Base-by-base conservation (phyloP, 2,329 filamentous ascomycete species). In the Microascus cirrosus region DNA sequence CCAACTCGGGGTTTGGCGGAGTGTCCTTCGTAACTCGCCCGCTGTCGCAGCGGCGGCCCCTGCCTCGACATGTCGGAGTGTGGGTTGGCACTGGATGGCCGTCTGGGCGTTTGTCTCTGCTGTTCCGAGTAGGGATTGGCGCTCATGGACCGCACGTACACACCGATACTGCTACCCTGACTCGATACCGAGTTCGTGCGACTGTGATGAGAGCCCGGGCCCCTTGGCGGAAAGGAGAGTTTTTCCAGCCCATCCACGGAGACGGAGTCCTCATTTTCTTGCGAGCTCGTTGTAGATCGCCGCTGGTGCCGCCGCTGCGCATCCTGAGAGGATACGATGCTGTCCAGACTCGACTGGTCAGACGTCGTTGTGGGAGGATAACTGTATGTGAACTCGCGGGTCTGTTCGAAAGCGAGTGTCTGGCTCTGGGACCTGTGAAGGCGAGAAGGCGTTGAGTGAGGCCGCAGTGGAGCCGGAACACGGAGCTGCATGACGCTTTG, bases 371-470 rank as follows among this genome's bases (percentile, higher is more conserved):
- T 35, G 34, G 62, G 59, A 15, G 61, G 61, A 39, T 61, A 62
- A 42, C 63, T 63, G 22, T 60, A 58, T 1, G 64, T 58, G 50
- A 25, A 59, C 54, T 65, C 67, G 50, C 62, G 61, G 22, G 62
- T 66, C 24, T 59, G 56, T 24, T 59, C 59, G 18, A 58, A 58
- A 8, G 62, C 61, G 11, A 63, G 35, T 6, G 57, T 59, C 48
- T 62, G 59, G 24, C 59, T 63, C 56, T 22, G 55, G 53, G 11
- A 45, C 57, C 34, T 53, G 13, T 65, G 56, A 8, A 62, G 60
- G 45, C 59, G 62, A 15, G 69, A 65, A 2, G 70, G 68, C 2
- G 69, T 72, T 13, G 70, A 70, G 42, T 69, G 68, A 5, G 73
- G 64, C 28, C 73, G 70, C 12, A 70, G 62, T 13, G 70, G 69